Percentiles rank a stretch among this genome's conserved stretches.
phyloP scores from a whole-genome alignment of 306 rosid genomes.

The Crotalaria pallida region DNA sequence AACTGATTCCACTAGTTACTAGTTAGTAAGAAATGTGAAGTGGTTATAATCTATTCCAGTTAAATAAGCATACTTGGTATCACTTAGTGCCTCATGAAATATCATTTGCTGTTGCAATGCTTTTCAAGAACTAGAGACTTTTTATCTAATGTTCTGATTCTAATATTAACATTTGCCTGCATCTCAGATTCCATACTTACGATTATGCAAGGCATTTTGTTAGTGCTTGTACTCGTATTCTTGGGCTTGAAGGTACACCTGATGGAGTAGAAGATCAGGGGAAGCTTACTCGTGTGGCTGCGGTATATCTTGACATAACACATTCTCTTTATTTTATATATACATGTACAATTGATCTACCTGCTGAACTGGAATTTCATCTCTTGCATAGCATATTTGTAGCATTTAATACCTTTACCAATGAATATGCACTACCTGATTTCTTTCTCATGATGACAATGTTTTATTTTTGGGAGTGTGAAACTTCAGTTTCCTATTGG shows the following conservation, averaged over 20 bases:
- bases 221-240: slow-evolving; percentile 95
- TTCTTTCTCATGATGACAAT: slow-evolving; percentile 26
- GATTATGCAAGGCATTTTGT: slow-evolving; percentile 98
- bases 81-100: neutral
- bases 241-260: slow-evolving; percentile 94
- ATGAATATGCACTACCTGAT: slow-evolving; percentile 19
- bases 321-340: slow-evolving; percentile 20
- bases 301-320: slow-evolving; percentile 41
- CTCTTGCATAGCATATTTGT: slow-evolving; percentile 3
- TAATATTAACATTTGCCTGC: slow-evolving; percentile 9
- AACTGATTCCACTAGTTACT: neutral
- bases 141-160: neutral
- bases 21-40: neutral
- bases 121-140: neutral
- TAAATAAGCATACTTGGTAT: neutral
- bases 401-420: slow-evolving; percentile 10
- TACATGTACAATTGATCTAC: neutral
- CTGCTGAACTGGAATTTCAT: slow-evolving; percentile 14
- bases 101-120: neutral
- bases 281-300: slow-evolving; percentile 94
- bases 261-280: slow-evolving; percentile 99
- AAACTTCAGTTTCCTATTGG: slow-evolving; percentile 91
- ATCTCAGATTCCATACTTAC: slow-evolving; percentile 85
- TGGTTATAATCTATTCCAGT: neutral
- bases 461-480: slow-evolving; percentile 29